phyloP scores from a whole-genome alignment of 148 eudicot genomes.

The Cornus kousa region DNA sequence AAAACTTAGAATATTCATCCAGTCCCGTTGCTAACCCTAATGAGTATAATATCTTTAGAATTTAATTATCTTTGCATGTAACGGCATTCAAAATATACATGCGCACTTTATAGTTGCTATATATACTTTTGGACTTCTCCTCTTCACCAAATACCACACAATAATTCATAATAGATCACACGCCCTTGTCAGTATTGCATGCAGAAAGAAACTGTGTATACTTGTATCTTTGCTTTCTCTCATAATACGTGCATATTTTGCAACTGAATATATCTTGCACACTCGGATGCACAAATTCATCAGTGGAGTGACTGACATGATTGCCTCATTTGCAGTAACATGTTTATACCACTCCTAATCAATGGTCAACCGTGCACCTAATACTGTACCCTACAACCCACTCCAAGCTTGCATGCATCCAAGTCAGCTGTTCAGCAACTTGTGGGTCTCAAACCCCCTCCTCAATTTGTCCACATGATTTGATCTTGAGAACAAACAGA shows the following conservation, averaged over 20 bases:
- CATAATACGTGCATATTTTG: neutral
- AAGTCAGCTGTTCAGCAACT: constrained; percentile 16
- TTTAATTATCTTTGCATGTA: neutral
- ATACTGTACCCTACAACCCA: neutral
- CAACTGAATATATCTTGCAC: neutral
- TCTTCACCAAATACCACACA: constrained; percentile 3
- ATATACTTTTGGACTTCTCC: neutral
- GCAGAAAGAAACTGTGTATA: neutral
- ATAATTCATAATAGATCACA: neutral
- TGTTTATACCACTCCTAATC: neutral
- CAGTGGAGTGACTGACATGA: constrained; percentile 8
- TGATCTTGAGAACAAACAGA: constrained; percentile 28
- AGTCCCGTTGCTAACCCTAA: neutral
- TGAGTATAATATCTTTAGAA: neutral
- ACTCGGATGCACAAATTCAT: constrained; percentile 7
- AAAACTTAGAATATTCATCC: neutral
- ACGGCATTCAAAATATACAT: neutral
- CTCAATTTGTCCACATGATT: constrained; percentile 16
- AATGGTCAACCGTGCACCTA: neutral
- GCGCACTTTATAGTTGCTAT: neutral
- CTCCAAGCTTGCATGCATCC: constrained; percentile 10
- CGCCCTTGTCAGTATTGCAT: neutral
- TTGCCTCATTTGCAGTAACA: neutral
- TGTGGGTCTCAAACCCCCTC: constrained; percentile 29
- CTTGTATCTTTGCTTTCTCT: neutral